A percentile compares a stretch with the other conserved stretches of the same genome.
phyloP scores from a whole-genome alignment of 2,329 filamentous ascomycete species.

The Thermomyces lanuginosus region DNA sequence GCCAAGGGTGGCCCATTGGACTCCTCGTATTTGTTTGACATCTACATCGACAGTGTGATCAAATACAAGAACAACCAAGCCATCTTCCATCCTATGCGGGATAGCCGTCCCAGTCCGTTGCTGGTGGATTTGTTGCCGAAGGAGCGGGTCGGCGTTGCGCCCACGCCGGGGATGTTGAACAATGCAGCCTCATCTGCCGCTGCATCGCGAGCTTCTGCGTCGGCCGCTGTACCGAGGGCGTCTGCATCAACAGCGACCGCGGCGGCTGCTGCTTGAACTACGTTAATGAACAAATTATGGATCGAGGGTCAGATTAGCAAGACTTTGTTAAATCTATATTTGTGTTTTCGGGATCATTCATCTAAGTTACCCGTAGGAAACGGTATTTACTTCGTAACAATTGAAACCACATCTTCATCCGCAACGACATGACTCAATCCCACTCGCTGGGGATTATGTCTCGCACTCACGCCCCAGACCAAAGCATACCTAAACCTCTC shows the following conservation, averaged over 20 bases:
- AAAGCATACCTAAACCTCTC: slow-evolving; percentile 98
- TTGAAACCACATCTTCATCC: slow-evolving; percentile 53
- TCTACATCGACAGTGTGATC: slow-evolving; percentile 78
- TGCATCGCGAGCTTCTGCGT: slow-evolving; percentile 10
- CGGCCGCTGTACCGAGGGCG: too few species aligned
- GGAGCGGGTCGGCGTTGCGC: slow-evolving; percentile 82
- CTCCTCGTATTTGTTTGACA: slow-evolving; percentile 89
- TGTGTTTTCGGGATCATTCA: too few species aligned
- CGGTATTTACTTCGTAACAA: slow-evolving; percentile 38
- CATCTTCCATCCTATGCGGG: slow-evolving; percentile 53
- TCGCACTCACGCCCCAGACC: slow-evolving; percentile 92
- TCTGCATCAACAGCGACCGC: too few species aligned
- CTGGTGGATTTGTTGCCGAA: slow-evolving; percentile 83
- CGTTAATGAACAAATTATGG: too few species aligned
- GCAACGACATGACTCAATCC: slow-evolving; percentile 65
- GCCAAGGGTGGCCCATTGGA: slow-evolving; percentile 95
- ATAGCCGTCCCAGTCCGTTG: slow-evolving; percentile 73
- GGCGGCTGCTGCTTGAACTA: slow-evolving; percentile 3
- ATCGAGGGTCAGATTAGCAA: too few species aligned
- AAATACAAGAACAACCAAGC: slow-evolving; percentile 74
- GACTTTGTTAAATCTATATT: too few species aligned
- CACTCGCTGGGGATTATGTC: slow-evolving; percentile 85
- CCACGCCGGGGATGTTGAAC: slow-evolving; percentile 40
- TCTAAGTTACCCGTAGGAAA: too few species aligned
- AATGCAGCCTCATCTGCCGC: slow-evolving; percentile 19